A percentile compares a stretch with the other conserved stretches of the same genome.
These are phyloP conservation scores for Thymus mandschuricus DNA, from an alignment of 257 asterid genomes.

Conservation along the genomic window DNA sequence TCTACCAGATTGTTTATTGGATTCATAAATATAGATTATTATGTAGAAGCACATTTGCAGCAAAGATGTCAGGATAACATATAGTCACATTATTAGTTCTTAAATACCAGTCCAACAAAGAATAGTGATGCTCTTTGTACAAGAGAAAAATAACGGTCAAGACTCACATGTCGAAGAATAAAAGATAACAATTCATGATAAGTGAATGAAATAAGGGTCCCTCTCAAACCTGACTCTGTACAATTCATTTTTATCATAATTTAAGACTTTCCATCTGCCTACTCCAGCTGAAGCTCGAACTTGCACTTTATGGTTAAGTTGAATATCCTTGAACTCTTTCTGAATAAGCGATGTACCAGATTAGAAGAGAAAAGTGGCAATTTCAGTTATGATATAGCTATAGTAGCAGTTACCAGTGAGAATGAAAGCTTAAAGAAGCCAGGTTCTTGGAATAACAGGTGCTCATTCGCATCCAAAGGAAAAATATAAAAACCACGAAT, in stretches of 20 bases:
- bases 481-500: slow-evolving; percentile 55
- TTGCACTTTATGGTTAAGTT: slow-evolving; percentile 40
- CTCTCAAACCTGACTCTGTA: slow-evolving; percentile 53
- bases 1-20: not conserved
- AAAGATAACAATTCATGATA: slow-evolving; percentile 1
- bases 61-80: not conserved
- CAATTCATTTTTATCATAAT: slow-evolving; percentile 27
- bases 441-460: slow-evolving; percentile 48
- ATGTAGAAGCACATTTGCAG: slow-evolving; percentile 4
- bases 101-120: slow-evolving; percentile 5
- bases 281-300: slow-evolving; percentile 47
- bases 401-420: slow-evolving; percentile 53
- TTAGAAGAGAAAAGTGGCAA: slow-evolving; percentile 27
- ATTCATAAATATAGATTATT: not conserved
- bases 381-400: not conserved
- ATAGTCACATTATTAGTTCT: not conserved
- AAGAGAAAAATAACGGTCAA: not conserved
- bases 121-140: not conserved
- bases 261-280: slow-evolving; percentile 49
- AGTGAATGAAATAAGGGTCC: not conserved
- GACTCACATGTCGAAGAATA: slow-evolving; percentile 3
- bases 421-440: slow-evolving; percentile 52
- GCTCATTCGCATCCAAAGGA: slow-evolving; percentile 33
- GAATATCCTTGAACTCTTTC: slow-evolving; percentile 34
- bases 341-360: slow-evolving; percentile 28